Conservation (phyloP, 2,329 filamentous ascomycete species). For the Aspergillus aculeatus region DNA sequence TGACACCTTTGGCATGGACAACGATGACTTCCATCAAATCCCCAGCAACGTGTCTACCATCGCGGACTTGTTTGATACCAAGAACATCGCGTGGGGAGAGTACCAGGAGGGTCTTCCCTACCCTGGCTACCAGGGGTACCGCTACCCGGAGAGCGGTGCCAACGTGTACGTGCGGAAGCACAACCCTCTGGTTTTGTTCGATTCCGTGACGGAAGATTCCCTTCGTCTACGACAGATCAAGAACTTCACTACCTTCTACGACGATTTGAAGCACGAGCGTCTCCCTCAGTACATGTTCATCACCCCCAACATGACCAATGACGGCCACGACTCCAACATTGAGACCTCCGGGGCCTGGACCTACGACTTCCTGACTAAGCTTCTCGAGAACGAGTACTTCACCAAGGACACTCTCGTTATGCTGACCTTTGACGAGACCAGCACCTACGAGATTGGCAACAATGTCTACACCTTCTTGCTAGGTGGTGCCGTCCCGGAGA, state of each 20-base stretch:
- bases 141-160: constrained; percentile 58
- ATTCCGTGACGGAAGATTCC: constrained; percentile 59
- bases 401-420: constrained; percentile 76
- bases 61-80: constrained; percentile 66
- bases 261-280: constrained; percentile 61
- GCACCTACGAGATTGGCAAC: constrained; percentile 67
- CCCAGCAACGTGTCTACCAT: constrained; percentile 64
- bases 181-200: constrained; percentile 66
- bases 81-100: constrained; percentile 64
- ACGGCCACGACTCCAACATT: constrained; percentile 73
- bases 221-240: constrained; percentile 68
- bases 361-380: constrained; percentile 65
- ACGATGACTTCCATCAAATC: constrained; percentile 63
- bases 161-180: constrained; percentile 85
- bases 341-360: constrained; percentile 69
- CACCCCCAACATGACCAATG: constrained; percentile 57
- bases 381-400: constrained; percentile 68
- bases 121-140: constrained; percentile 66
- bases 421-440: constrained; percentile 80
- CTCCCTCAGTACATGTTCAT: constrained; percentile 68
- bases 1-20: constrained; percentile 70
- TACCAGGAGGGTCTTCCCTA: constrained; percentile 80
- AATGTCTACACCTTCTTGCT: constrained; percentile 68
- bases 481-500: constrained; percentile 67
- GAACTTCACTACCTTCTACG: constrained; percentile 68